Evolutionary conservation across 2,329 filamentous ascomycete genomes (phyloP).

Genomic region (Pyrenochaeta sp.): DNA sequence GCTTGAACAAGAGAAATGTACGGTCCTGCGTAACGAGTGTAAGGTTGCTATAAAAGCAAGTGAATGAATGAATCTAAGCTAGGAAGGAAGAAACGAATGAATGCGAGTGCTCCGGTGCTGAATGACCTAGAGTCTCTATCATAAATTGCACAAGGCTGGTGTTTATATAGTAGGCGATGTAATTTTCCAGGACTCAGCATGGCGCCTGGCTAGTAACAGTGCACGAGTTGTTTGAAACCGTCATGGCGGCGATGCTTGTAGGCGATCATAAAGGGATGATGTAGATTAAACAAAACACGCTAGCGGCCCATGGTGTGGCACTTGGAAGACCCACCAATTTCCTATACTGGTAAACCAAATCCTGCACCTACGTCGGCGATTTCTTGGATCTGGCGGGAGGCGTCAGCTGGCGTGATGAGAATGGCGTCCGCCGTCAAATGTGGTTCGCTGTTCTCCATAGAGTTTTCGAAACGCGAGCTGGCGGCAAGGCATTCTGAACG

Average conservation of each 20-base stretch:
- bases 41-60: slow-evolving; percentile 5
- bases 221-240: slow-evolving; percentile 26
- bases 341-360: slow-evolving; percentile 11
- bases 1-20: slow-evolving; percentile 4
- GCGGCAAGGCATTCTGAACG: neutral
- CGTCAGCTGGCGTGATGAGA: slow-evolving; percentile 5
- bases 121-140: slow-evolving; percentile 21
- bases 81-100: slow-evolving; percentile 21
- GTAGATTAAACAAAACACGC: slow-evolving; percentile 43
- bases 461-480: neutral
- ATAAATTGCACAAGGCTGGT: slow-evolving; percentile 23
- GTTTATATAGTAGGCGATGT: slow-evolving; percentile 24
- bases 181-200: slow-evolving; percentile 27
- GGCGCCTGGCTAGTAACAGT: slow-evolving; percentile 14
- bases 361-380: slow-evolving; percentile 4
- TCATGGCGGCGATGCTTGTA: slow-evolving; percentile 23
- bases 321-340: slow-evolving; percentile 11
- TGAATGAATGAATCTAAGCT: slow-evolving; percentile 21
- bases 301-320: slow-evolving; percentile 21
- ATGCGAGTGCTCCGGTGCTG: slow-evolving; percentile 25
- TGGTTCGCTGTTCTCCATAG: neutral
- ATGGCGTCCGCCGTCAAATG: neutral
- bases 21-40: slow-evolving; percentile 13
- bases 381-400: slow-evolving; percentile 1
- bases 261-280: slow-evolving; percentile 34